Percentiles rank a stretch among this genome's conserved stretches.
These are phyloP conservation scores for Aspergillus cejpii DNA, from an alignment of 2,329 filamentous ascomycete genomes.

Conservation along the genomic window DNA sequence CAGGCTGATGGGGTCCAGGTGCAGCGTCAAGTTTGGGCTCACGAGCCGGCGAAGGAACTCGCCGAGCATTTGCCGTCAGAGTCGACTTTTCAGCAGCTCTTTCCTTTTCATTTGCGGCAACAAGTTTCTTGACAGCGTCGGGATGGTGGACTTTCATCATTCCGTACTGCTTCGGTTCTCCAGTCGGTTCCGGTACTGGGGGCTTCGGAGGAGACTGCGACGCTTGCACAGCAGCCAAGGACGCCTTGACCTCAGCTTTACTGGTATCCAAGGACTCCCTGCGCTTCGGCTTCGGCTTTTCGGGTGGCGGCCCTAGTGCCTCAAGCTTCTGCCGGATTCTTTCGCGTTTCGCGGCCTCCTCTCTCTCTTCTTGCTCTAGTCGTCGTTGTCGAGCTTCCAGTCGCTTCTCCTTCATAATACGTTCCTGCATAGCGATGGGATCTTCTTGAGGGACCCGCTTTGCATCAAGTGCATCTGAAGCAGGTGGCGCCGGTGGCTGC, in stretches of 20 bases:
- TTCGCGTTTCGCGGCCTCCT: constrained; percentile 53
- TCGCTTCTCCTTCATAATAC: constrained; percentile 55
- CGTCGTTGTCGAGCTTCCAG: constrained; percentile 50
- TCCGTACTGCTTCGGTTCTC: constrained; percentile 54
- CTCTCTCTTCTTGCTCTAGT: constrained; percentile 49
- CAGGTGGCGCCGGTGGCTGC: constrained; percentile 14
- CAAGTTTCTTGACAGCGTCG: constrained; percentile 46
- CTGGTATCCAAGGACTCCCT: constrained; percentile 25
- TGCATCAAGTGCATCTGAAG: constrained; percentile 16
- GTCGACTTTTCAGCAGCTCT: constrained; percentile 30
- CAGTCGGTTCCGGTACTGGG: constrained; percentile 51
- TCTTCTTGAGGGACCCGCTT: constrained; percentile 31
- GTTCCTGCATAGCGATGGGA: constrained; percentile 50
- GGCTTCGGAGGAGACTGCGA: constrained; percentile 52
- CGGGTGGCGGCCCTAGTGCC: constrained; percentile 44
- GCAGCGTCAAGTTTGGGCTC: constrained; percentile 24
- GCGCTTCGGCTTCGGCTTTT: constrained; percentile 28
- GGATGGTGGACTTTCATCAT: constrained; percentile 58
- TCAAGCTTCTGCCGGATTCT: constrained; percentile 53
- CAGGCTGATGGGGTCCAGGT: constrained; percentile 27
- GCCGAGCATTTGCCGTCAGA: constrained; percentile 22
- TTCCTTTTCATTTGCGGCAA: constrained; percentile 33
- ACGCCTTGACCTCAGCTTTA: constrained; percentile 19
- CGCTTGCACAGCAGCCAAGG: constrained; percentile 25
- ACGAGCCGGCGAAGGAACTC: constrained; percentile 27